These are phyloP conservation scores for Leucosporidium yakuticum DNA, from an alignment of 768 basidiomycete species.

Conservation along the genomic window DNA sequence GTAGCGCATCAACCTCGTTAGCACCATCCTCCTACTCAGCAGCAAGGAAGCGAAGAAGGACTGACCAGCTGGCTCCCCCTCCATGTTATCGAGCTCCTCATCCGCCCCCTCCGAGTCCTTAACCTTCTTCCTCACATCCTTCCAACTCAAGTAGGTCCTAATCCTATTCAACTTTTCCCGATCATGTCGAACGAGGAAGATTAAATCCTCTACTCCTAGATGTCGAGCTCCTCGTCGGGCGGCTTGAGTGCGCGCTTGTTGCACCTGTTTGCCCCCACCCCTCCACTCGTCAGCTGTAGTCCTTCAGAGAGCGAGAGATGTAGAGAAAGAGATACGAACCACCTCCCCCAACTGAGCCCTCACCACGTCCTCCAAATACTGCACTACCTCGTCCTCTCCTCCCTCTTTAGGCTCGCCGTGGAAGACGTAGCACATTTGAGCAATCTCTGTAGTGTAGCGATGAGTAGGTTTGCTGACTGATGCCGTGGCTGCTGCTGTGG, in stretches of 20 bases:
- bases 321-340: conserved; percentile 49
- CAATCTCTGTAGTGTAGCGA: no score
- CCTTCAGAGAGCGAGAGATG: background rate
- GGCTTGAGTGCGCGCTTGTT: conserved; percentile 80
- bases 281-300: background rate
- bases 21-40: background rate
- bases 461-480: no score
- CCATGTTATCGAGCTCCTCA: conserved; percentile 65
- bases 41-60: conserved; percentile 56
- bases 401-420: conserved; percentile 85
- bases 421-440: conserved; percentile 62
- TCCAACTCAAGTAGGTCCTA: conserved; percentile 90
- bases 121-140: conserved; percentile 89
- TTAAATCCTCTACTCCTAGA: conserved; percentile 85
- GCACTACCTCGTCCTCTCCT: conserved; percentile 67
- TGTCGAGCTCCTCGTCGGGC: conserved; percentile 75
- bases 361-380: conserved; percentile 92
- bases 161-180: conserved; percentile 87
- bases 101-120: conserved; percentile 58
- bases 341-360: conserved; percentile 84
- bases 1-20: conserved; percentile 33
- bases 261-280: conserved; percentile 51
- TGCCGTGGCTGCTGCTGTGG: no score
- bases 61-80: conserved; percentile 59
- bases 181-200: conserved; percentile 92